Conservation (phyloP, 2,329 filamentous ascomycete species). For the Diplocarpon mali region DNA sequence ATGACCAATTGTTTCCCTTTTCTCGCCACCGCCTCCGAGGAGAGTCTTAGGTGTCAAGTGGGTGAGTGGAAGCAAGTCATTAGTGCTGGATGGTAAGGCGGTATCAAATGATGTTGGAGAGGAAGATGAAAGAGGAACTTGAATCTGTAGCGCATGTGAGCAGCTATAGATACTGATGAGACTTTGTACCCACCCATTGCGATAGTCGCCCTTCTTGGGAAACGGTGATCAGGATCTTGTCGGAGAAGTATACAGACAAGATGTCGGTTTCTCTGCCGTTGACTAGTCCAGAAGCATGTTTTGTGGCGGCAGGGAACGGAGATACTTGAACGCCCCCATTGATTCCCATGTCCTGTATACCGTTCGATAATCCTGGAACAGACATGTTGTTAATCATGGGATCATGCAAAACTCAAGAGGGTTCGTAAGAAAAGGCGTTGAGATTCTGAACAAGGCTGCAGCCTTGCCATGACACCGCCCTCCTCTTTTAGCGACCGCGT, state of each 20-base stretch:
- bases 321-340: constrained; percentile 11
- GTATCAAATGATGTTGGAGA: constrained; percentile 49
- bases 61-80: constrained; percentile 55
- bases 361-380: constrained; percentile 8
- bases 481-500: background rate
- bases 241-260: constrained; percentile 62
- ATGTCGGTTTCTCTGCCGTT: constrained; percentile 62
- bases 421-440: background rate
- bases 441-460: constrained; percentile 11
- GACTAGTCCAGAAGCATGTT: constrained; percentile 45
- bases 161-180: background rate
- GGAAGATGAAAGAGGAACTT: constrained; percentile 66
- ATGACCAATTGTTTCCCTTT: constrained; percentile 75
- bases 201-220: constrained; percentile 75
- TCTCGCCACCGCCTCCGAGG: constrained; percentile 68
- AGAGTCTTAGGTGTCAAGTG: constrained; percentile 81
- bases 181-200: constrained; percentile 63
- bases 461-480: constrained; percentile 9
- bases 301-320: constrained; percentile 23
- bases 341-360: constrained; percentile 8
- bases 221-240: constrained; percentile 85
- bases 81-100: constrained; percentile 27
- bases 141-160: constrained; percentile 41
- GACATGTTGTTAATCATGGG: constrained; percentile 11
- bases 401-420: too few species aligned